Base-by-base conservation (phyloP, 1,284 basidiomycete species). In the Cryptococcus sp. region DNA sequence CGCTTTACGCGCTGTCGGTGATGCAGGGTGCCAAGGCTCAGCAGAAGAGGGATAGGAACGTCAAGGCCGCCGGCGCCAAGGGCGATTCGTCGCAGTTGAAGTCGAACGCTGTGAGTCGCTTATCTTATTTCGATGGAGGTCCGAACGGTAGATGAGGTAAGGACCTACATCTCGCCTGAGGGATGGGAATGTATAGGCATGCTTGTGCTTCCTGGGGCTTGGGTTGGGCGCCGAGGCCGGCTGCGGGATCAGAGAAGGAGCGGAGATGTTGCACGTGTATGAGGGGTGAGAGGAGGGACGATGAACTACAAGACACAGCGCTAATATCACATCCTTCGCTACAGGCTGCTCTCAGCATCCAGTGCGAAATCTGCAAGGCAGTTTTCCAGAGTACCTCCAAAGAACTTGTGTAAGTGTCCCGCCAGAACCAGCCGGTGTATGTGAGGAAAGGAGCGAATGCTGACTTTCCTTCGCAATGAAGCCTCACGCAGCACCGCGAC, bases 301-400 rank as follows among this genome's bases (percentile, higher is more conserved):
- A 20, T 20, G 24, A 21, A 6, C 24, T 20, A 46, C 44, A 6
- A 24, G 15, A 21, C 18, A 76, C 35, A 66, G 67, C 54, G 70
- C 62, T 58, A 49, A 39, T 9, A 24, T 20, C 48, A 33, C 38
- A 16, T 16, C 28, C 37, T 18, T n/a, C 18, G 8, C 16, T n/a
- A 11, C 33, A 77, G 70, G 77, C 78, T 6, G 78, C 80, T 21
- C 74, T 75, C 57, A 75, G 68, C 48, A 78, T 80, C 62, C 73
- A 79, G 66, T 81, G 80, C 63, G 67, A 68, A 37, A 70, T 74
- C 40, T 81, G 80, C 66, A 76, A 74, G 61, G 75, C 77, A 56
- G 77, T 77, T 13, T 81, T 81, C 76, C 76, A 80, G 61, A 63
- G 72, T 39, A 81, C 80, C 1, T 72, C 79, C 35, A 77, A 79